Evolutionary conservation across 2,329 filamentous ascomycete genomes (phyloP).

Genomic region (Fusarium sacchari): DNA sequence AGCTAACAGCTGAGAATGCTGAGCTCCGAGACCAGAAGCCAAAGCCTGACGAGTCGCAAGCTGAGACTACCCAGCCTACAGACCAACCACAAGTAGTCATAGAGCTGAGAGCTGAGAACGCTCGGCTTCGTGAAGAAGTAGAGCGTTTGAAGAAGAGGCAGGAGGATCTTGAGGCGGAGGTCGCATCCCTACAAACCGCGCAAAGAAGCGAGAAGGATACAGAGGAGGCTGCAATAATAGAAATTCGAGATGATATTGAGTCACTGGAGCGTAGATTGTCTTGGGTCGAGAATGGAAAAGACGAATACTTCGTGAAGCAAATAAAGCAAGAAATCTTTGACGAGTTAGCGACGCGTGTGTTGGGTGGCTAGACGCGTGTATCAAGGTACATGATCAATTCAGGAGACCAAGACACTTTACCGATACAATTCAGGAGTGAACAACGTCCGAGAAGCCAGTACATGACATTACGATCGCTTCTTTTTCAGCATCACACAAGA

Average conservation of each 20-base stretch:
- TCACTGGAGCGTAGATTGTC: neutral
- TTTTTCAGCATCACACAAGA: neutral
- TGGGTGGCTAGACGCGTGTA: neutral
- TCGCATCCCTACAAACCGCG: neutral
- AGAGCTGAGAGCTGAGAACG: neutral
- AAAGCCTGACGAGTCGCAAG: neutral
- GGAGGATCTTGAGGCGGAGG: neutral
- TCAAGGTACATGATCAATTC: neutral
- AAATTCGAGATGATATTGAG: neutral
- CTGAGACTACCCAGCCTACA: neutral
- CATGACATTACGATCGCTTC: neutral
- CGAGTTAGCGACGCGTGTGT: neutral
- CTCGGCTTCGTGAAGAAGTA: neutral
- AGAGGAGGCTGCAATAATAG: neutral
- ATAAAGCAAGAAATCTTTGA: conserved; percentile 1
- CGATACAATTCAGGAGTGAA: neutral
- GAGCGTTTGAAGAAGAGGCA: neutral
- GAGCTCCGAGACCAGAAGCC: neutral
- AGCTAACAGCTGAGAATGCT: neutral
- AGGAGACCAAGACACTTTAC: neutral
- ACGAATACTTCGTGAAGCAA: neutral
- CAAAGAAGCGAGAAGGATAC: neutral
- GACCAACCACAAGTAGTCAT: neutral
- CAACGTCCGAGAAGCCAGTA: neutral
- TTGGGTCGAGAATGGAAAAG: neutral